phyloP scores from a whole-genome alignment of 2,329 filamentous ascomycete species.

The Clonostachys solani region DNA sequence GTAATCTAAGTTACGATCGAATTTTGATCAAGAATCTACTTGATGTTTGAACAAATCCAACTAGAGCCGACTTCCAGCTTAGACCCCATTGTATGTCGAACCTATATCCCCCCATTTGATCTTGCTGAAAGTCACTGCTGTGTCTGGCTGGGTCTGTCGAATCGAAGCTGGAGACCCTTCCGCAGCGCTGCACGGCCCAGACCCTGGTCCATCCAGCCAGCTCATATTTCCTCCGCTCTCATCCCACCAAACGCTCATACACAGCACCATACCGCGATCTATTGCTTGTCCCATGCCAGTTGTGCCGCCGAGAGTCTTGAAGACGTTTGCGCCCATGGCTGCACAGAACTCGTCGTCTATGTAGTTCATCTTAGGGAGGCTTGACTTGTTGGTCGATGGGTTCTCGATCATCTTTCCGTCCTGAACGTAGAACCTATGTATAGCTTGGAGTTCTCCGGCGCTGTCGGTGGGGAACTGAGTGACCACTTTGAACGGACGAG shows the following conservation, averaged over 20 bases:
- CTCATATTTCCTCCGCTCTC: constrained; percentile 40
- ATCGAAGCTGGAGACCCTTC: constrained; percentile 48
- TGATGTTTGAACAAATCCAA: no score
- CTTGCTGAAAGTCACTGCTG: constrained; percentile 49
- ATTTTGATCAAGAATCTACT: no score
- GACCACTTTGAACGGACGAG: constrained; percentile 35
- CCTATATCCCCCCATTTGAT: constrained; percentile 59
- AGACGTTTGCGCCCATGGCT: constrained; percentile 18
- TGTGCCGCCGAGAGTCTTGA: constrained; percentile 31
- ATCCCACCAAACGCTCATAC: constrained; percentile 51
- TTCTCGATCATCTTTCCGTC: constrained; percentile 42
- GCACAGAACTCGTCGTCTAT: constrained; percentile 34
- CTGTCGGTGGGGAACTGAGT: constrained; percentile 41
- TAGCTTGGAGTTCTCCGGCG: constrained; percentile 31
- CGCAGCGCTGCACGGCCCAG: constrained; percentile 48
- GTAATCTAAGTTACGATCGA: no score
- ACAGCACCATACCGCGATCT: constrained; percentile 43
- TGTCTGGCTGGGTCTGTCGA: constrained; percentile 35
- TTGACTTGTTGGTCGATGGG: constrained; percentile 19
- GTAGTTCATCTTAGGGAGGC: constrained; percentile 37
- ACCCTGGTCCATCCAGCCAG: constrained; percentile 42
- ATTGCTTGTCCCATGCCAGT: constrained; percentile 39
- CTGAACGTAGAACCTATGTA: constrained; percentile 44
- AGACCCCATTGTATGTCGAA: constrained; percentile 40
- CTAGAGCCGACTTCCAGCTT: no score